These are phyloP conservation scores for Chytridium lagenaria DNA, from an alignment of 371 early-diverging fungal genomes.

Conservation along the genomic window DNA sequence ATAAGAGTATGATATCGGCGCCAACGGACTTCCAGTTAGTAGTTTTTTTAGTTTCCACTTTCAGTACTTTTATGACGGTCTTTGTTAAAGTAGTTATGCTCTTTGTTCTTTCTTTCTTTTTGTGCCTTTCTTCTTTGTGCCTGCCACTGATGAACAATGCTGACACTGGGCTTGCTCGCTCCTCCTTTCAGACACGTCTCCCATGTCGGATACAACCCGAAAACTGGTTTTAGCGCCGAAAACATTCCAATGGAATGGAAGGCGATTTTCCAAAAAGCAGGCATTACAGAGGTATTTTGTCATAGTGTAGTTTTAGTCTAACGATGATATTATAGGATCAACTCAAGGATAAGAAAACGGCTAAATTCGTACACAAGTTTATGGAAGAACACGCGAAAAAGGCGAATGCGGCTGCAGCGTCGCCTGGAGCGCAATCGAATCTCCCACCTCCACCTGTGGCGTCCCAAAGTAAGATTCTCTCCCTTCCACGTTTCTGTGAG, in stretches of 20 bases:
- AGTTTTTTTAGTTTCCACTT: neutral
- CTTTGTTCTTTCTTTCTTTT: neutral
- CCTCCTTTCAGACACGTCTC: slow-evolving; percentile 63
- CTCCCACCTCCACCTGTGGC: slow-evolving; percentile 28
- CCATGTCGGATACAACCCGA: slow-evolving; percentile 80
- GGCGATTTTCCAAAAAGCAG: slow-evolving; percentile 77
- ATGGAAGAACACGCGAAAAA: slow-evolving; percentile 46
- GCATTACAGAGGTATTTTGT: slow-evolving; percentile 75
- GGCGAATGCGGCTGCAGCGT: slow-evolving; percentile 10
- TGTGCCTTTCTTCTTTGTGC: neutral
- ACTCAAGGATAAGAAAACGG: slow-evolving; percentile 60
- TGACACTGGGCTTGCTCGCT: neutral
- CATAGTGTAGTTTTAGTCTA: slow-evolving; percentile 59
- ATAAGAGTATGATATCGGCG: slow-evolving; percentile 76
- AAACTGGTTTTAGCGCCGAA: slow-evolving; percentile 77
- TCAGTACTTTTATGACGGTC: no score
- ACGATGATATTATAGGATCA: slow-evolving; percentile 51
- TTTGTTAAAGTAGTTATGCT: no score
- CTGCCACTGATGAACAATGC: no score
- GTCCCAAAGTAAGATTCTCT: neutral
- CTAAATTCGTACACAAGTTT: slow-evolving; percentile 49
- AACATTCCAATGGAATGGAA: slow-evolving; percentile 83
- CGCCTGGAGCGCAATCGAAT: slow-evolving; percentile 21
- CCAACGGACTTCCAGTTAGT: slow-evolving; percentile 76
- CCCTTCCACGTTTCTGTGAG: slow-evolving; percentile 11